Evolutionary conservation across 1,139 yeast genomes (phyloP), one percentile per base, ranked within the genome.

Genomic region (Sugiyamaella pinicola): DNA sequence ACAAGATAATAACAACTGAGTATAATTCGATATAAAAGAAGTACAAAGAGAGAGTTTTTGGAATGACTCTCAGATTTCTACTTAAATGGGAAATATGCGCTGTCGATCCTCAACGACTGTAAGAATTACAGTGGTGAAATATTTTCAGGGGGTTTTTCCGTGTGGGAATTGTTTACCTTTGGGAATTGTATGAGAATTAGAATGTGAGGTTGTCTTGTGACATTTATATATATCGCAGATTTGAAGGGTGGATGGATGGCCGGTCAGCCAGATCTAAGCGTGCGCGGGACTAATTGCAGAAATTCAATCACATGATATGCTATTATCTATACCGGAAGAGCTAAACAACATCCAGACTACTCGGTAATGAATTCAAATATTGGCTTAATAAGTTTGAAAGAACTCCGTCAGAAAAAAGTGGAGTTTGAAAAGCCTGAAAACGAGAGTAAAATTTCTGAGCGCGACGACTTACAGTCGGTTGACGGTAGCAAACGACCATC

Each of bases 351-450:
- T 31, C 12, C 6, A n/a, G 34, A 9, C n/a, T n/a, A 31, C 5
- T 18, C 10, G 31, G 19, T 13, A 43, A 33, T 28, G 49, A 46
- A 48, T n/a, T 21, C 41, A 21, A 46, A 37, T 28, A 38, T 26
- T 18, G 44, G 44, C n/a, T 21, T 46, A 8, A 39, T 40, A 38
- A 48, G 46, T 47, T 28, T 41, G 29, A 33, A 34, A 42, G 41
- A 34, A 29, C 22, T 24, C 12, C 33, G 40, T 15, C 15, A n/a
- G 21, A 18, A 18, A 13, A 46, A 37, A 28, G 38, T 13, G n/a
- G 49, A 38, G 28, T 35, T 26, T 10, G 13, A 45, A 33, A 21
- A 18, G 10, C 9, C 17, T n/a, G 40, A 13, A 37, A 5, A 38
- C 13, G 31, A 2, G 17, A 28, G 15, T 12, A 6, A 9, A 35